Base-by-base conservation (phyloP, 306 rosid species). In the Fragaria vesca region DNA sequence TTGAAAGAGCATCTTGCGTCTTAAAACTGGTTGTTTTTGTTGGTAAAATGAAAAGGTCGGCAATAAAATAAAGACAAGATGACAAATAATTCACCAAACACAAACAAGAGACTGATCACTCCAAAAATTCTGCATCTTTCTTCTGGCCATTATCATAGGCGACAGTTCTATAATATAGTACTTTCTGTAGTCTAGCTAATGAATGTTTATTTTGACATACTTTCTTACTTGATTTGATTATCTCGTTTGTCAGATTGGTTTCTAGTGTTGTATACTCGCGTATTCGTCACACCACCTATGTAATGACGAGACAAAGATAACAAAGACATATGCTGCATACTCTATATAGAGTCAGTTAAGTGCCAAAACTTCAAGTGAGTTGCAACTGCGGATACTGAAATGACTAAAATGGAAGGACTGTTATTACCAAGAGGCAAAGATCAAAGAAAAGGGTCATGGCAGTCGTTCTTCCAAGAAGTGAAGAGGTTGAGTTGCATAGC, bases 401-500 rank as follows among this genome's bases (percentile, higher is more conserved):
- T 12, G 17, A 63, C 68, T 2, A 65, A 65, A 21, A 65, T 65
- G 69, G 69, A 65, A 17, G 69, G 45, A 2, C 18, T 65, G 43
- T 65, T 65, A 8, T 16, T 65, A n/a, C 69, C 45, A 65, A 32
- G 77, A 76, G 10, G 50, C 12, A 40, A 65, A 5, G 69, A 65
- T n/a, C 43, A 65, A 30, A 65, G 43, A 30, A 65, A 13, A 18
- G 45, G n/a, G n/a, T 65, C 69, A 65, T 65, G 69, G 69, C 3
- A 2, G 17, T 65, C 69, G 13, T 50, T 72, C 26, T 51, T 3
- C 46, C 60, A 69, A 71, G 91, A 90, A 76, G 80, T 80, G 77
- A 87, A 84, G 75, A 51, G 36, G 18, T 76, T 90, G 47, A 68
- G 83, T 34, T 78, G 34, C 76, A 57, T 87, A 21, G 90, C 91